Evolutionary conservation across 2,329 filamentous ascomycete genomes (phyloP), one percentile per base, ranked within the genome.

Genomic region (Aureobasidium sp.): DNA sequence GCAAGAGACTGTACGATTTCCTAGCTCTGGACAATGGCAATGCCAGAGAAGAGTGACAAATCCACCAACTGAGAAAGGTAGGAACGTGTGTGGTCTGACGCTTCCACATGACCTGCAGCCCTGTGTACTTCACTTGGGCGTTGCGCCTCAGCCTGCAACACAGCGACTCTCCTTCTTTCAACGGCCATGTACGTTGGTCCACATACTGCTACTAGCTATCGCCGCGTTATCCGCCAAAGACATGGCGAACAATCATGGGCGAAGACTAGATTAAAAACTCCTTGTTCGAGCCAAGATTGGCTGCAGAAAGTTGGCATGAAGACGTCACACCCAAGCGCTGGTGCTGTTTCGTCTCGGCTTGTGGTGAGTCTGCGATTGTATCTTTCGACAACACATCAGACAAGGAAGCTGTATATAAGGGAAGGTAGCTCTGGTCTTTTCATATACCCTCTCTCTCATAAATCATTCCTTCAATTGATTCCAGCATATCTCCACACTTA

Each of bases 231-330:
- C 3, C 27, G 34, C 29, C n/a, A 45, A 34, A 57, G 29, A 21
- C 53, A 57, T 45, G 53, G 53, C 39, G 36, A 10, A 37, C 54
- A 39, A 30, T 21, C 13, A 32, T 45, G 30, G 29, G 11, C 13
- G 54, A 48, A 47, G 30, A 37, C 9, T 59, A 59, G 6, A 59
- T 59, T 59, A 59, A 59, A 50, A 59, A 36, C 21, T 37, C 21
- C 44, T n/a, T 59, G 13, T 39, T 16, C 30, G 14, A 10, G 32
- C 27, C 45, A 34, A 30, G 57, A 50, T 59, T 59, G 57, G 57
- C 44, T 30, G 57, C 39, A 34, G 25, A 59, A 59, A 59, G 57
- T 59, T 59, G 57, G 57, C 34, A 59, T 36, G 37, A 49, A 34
- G 45, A 59, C 57, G 57, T 59, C 57, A 59, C 57, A 10, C 21